Evolutionary conservation across 495 filamentous ascomycete species (phyloP).

Genomic region (Acidomyces sp.): DNA sequence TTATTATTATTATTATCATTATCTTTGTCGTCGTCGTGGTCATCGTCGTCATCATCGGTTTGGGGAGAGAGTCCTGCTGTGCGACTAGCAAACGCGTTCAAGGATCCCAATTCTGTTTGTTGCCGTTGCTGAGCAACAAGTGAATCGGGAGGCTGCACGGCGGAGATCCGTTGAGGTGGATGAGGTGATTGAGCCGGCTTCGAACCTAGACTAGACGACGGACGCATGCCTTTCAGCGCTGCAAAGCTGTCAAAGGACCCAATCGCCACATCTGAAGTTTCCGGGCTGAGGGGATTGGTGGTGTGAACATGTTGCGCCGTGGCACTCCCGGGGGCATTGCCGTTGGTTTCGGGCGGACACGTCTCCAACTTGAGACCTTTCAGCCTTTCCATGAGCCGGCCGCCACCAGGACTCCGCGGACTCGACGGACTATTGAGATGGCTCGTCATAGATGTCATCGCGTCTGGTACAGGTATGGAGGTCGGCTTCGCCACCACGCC

Average conservation of each 20-base stretch:
- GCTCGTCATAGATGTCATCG: conserved; percentile 21
- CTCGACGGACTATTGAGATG: conserved; percentile 30
- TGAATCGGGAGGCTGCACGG: conserved; percentile 11
- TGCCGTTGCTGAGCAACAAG: conserved; percentile 28
- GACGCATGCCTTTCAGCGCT: conserved; percentile 35
- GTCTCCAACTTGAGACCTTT: conserved; percentile 64
- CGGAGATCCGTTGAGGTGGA: conserved; percentile 31
- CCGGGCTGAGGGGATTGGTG: conserved; percentile 43
- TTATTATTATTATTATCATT: conserved; percentile 9
- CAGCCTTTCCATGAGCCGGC: conserved; percentile 61
- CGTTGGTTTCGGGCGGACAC: conserved; percentile 23
- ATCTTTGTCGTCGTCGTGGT: background rate
- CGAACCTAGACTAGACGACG: conserved; percentile 20
- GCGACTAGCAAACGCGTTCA: conserved; percentile 26
- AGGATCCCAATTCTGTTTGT: conserved; percentile 31
- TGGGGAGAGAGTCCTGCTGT: too few relatives aligned
- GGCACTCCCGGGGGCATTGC: background rate
- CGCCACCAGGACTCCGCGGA: conserved; percentile 42
- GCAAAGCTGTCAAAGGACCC: conserved; percentile 41
- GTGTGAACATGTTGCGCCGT: background rate
- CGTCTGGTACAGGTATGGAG: conserved; percentile 9
- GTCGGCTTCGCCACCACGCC: conserved; percentile 37
- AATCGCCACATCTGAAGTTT: conserved; percentile 51
- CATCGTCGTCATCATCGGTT: too few relatives aligned
- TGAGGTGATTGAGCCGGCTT: conserved; percentile 26